phyloP scores from a whole-genome alignment of 2,329 filamentous ascomycete species.

The Didymella glomerata region DNA sequence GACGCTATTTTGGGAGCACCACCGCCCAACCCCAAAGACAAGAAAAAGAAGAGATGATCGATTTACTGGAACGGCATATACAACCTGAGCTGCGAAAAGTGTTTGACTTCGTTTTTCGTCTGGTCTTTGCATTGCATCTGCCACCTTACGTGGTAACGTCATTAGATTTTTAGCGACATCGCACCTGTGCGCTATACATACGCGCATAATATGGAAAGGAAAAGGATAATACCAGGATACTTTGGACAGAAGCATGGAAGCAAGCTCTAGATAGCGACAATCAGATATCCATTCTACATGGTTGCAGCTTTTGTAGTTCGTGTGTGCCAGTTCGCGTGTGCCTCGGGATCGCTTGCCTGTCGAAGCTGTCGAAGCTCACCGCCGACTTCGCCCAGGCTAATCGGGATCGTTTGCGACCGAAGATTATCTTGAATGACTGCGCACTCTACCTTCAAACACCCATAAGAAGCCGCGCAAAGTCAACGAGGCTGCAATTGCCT shows the following conservation, averaged over 20 bases:
- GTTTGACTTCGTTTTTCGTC: constrained; percentile 1
- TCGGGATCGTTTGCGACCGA: constrained; percentile 2
- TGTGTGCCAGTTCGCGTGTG: background rate
- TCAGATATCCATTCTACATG: background rate
- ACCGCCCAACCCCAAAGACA: constrained; percentile 36
- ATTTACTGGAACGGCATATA: background rate
- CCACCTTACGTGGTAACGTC: background rate
- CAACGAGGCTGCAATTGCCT: constrained; percentile 7
- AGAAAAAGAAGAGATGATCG: constrained; percentile 42
- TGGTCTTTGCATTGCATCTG: constrained; percentile 7
- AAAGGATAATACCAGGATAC: constrained; percentile 15
- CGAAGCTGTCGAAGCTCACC: constrained; percentile 9
- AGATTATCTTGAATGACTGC: background rate
- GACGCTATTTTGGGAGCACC: constrained; percentile 56
- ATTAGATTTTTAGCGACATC: constrained; percentile 18
- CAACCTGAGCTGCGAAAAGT: constrained; percentile 10
- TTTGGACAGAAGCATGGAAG: constrained; percentile 4
- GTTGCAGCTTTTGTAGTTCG: background rate
- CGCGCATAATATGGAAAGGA: constrained; percentile 7
- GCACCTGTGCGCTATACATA: constrained; percentile 6
- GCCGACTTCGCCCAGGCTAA: constrained; percentile 14
- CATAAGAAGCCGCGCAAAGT: constrained; percentile 5
- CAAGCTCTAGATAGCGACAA: constrained; percentile 2
- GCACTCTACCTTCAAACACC: constrained; percentile 3
- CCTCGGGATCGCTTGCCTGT: constrained; percentile 9